Conservation (phyloP, 1,284 basidiomycete species). For the Thelephora terrestris region DNA sequence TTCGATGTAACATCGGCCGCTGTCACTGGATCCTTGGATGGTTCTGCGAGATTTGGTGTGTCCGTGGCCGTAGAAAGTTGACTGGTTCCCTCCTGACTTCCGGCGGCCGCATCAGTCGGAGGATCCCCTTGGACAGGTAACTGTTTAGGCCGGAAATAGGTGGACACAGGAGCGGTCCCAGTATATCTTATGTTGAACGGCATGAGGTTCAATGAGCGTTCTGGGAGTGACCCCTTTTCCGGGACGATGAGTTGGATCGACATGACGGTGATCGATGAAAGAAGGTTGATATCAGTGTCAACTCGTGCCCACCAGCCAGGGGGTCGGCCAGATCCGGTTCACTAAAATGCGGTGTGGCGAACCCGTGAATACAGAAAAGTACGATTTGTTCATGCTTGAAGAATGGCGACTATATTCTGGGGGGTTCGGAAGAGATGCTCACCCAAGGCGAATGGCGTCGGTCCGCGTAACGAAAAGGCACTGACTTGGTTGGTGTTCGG, state of each 20-base stretch:
- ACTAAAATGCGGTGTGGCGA: too few species aligned
- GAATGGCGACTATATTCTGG: too few species aligned
- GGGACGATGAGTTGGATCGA: slow-evolving; percentile 4
- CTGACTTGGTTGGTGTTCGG: too few species aligned
- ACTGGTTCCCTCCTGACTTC: background rate
- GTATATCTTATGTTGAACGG: slow-evolving; percentile 68
- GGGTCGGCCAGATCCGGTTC: too few species aligned
- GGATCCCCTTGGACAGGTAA: slow-evolving; percentile 16
- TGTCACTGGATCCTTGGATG: background rate
- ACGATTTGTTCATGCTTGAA: too few species aligned
- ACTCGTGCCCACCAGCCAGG: too few species aligned
- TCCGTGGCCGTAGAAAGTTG: background rate
- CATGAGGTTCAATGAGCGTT: slow-evolving; percentile 55
- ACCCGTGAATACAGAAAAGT: too few species aligned
- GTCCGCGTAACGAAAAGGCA: too few species aligned
- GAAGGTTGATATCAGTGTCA: too few species aligned
- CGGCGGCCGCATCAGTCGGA: background rate
- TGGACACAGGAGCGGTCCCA: slow-evolving; percentile 61
- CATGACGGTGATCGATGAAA: background rate
- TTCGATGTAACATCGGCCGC: background rate
- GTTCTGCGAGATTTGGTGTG: background rate
- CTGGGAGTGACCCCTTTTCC: slow-evolving; percentile 16
- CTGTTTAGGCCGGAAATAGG: slow-evolving; percentile 53
- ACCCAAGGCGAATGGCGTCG: too few species aligned
- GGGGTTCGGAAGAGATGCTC: too few species aligned